Base-by-base conservation (phyloP, 2,329 filamentous ascomycete species). In the Aureobasidium lini region DNA sequence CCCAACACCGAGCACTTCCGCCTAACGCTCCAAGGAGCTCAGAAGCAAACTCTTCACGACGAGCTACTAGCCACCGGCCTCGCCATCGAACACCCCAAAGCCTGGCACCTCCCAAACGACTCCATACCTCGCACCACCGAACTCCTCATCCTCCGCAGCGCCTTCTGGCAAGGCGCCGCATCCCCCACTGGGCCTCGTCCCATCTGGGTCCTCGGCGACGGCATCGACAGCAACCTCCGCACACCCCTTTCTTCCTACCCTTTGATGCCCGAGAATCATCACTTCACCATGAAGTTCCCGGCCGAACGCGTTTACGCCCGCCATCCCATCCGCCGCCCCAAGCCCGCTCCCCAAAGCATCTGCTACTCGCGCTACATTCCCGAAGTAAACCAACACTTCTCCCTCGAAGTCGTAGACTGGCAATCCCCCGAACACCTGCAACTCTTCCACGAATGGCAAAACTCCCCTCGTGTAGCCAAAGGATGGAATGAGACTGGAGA, bases 401-500 rank as follows among this genome's bases (percentile, higher is more conserved):
- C 85, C 62, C 87, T 92, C 77, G 78, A 88, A n/a, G 84, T 83
- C 10, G 79, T 93, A 1, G 85, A 92, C 70, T 88, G 82, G 72
- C 68, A 78, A 34, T 76, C 89, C 66, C 68, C 76, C 1, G 78
- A 82, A 66, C 88, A 93, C 72, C 73, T 92, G 53, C 74, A 77
- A 15, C 77, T 90, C 5, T 92, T 93, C 77, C 85, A 91, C 72
- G 79, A 79, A 60, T 93, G 89, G 89, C 88, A 91, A 73, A 93
- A 93, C 68, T 88, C 92, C 68, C 88, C 88, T 56, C 86, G 89
- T 53, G 89, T 93, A 34, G 87, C 87, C 4, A 82, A 86, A 67
- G 88, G 88, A 4, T 92, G 89, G 89, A 89, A 90, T 68, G 84
- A 89, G 75, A 88, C 86, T 1, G 89, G 88, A 34, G 88, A 87